Conservation (phyloP, 495 filamentous ascomycete genomes). For the Neurospora africana region DNA sequence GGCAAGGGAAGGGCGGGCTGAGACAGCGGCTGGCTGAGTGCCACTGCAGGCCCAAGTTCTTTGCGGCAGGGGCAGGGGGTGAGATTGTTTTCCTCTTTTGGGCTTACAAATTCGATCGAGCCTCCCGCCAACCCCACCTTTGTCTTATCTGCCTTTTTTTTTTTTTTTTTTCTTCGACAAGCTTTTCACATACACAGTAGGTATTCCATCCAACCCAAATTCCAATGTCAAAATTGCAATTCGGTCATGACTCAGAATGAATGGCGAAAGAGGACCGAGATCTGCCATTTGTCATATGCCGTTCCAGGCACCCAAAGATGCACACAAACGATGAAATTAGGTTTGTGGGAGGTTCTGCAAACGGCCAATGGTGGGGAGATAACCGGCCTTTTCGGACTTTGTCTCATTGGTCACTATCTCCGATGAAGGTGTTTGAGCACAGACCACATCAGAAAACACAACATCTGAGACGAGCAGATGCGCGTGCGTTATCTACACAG, state of each 20-base stretch:
- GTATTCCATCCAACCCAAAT: neutral
- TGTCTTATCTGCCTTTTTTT: neutral
- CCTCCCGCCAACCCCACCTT: neutral
- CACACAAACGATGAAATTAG: neutral
- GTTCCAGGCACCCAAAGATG: neutral
- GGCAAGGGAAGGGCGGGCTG: neutral
- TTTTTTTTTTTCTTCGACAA: neutral
- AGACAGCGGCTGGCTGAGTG: neutral
- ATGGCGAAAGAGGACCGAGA: neutral
- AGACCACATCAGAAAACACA: neutral
- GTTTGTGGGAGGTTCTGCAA: neutral
- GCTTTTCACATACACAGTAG: neutral
- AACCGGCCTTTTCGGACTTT: neutral
- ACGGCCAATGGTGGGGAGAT: neutral
- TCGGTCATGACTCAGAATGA: neutral
- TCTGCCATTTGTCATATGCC: neutral
- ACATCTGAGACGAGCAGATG: neutral
- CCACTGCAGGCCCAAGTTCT: neutral
- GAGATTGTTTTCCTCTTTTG: neutral
- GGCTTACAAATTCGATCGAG: neutral
- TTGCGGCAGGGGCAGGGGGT: neutral
- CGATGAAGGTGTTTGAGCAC: neutral
- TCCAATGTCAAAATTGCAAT: neutral
- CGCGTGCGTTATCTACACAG: neutral
- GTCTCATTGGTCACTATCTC: neutral